phyloP scores from a whole-genome alignment of 345 rosid genomes.

The Linum usitatissimum region DNA sequence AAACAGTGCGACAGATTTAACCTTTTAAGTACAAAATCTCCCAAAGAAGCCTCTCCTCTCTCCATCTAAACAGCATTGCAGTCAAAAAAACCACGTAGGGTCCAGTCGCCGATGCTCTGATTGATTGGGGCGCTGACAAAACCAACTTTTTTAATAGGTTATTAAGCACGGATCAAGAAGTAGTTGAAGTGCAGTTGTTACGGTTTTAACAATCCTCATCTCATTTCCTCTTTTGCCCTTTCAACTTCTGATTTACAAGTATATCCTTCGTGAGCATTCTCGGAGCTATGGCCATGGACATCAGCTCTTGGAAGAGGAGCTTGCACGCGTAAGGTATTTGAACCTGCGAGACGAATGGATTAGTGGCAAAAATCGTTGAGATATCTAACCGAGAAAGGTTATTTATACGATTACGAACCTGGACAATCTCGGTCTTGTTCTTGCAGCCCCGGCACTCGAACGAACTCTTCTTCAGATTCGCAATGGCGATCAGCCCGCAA shows the following conservation, averaged over 20 bases:
- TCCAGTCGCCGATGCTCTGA: no score
- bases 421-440: constrained; percentile 86
- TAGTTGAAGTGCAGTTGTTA: neutral
- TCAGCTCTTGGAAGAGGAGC: constrained; percentile 90
- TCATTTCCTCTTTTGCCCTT: constrained; percentile 47
- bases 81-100: no score
- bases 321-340: constrained; percentile 92
- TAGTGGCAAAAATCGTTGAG: neutral
- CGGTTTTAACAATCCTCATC: constrained; percentile 26
- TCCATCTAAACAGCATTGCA: no score
- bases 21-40: no score
- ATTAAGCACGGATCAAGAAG: no score
- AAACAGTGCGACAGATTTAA: no score
- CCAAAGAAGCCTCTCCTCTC: no score
- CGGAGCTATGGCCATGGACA: constrained; percentile 99
- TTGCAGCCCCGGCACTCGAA: constrained; percentile 98
- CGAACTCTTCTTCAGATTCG: constrained; percentile 79
- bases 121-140: no score
- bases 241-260: constrained; percentile 17
- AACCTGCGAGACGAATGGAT: constrained; percentile 35
- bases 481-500: constrained; percentile 91
- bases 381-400: neutral
- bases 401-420: constrained; percentile 29
- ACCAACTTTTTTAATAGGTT: no score
- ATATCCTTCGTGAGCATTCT: constrained; percentile 76